These are phyloP conservation scores for Luvunga scandens DNA, from an alignment of 345 rosid genomes.

Conservation along the genomic window DNA sequence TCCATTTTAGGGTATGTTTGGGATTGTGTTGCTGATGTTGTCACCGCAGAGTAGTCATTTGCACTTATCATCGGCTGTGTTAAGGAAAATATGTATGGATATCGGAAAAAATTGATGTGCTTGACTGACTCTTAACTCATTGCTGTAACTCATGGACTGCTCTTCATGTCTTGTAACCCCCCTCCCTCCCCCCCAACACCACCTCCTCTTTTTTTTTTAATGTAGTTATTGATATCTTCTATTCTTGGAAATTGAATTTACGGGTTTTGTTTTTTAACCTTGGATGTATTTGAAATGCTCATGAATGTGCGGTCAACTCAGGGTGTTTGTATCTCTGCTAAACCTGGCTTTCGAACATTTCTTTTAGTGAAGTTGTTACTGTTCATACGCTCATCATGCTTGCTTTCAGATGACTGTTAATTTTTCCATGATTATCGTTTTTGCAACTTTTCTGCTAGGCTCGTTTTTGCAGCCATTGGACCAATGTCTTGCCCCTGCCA, in stretches of 20 bases:
- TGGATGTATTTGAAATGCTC: background rate
- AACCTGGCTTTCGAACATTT: background rate
- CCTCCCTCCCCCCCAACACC: too few species aligned
- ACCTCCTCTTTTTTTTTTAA: background rate
- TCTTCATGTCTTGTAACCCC: background rate
- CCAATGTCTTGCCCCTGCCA: constrained; percentile 28
- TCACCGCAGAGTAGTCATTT: background rate
- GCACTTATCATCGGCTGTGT: background rate
- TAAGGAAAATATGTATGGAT: background rate
- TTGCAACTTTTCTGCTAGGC: constrained; percentile 28
- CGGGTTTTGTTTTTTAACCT: background rate
- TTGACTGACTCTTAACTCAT: background rate
- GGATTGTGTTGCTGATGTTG: background rate
- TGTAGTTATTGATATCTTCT: background rate
- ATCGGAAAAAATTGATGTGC: background rate
- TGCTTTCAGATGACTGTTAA: constrained; percentile 3
- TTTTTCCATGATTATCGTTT: background rate
- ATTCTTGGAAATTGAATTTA: background rate
- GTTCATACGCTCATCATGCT: background rate
- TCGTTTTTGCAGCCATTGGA: constrained; percentile 36
- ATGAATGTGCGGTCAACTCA: background rate
- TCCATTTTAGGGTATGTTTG: background rate
- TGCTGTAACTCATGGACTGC: background rate
- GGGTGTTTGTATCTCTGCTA: background rate
- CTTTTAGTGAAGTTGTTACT: background rate